Percentiles rank a stretch among this genome's conserved stretches.
phyloP scores from a whole-genome alignment of 78 protist species.

The Emiliania huxleyi region DNA sequence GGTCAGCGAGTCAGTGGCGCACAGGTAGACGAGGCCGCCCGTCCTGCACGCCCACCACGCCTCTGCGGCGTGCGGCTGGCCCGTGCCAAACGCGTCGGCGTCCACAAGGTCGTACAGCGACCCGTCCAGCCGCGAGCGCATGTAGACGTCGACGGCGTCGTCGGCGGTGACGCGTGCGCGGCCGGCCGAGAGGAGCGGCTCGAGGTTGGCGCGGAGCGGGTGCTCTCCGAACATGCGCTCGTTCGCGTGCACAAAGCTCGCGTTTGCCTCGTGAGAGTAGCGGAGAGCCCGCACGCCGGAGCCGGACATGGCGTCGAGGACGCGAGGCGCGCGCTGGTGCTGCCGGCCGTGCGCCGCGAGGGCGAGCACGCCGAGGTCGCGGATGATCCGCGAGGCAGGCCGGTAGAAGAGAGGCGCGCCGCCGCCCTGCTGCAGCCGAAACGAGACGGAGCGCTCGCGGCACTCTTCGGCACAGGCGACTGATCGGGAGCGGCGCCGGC shows the following conservation, averaged over 20 bases:
- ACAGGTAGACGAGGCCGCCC: not conserved
- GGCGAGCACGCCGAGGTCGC: not conserved
- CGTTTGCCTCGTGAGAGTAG: not conserved
- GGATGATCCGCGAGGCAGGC: not conserved
- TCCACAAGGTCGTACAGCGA: not conserved
- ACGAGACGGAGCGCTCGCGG: not conserved
- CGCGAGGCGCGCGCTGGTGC: not conserved
- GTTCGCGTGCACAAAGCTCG: not conserved
- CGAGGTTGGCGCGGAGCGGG: not conserved
- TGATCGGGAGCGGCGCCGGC: no score
- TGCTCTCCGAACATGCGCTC: not conserved
- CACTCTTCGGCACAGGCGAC: no score
- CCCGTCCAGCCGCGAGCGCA: not conserved
- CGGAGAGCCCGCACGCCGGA: not conserved
- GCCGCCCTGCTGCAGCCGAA: not conserved
- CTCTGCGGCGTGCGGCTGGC: not conserved
- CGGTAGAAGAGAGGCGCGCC: slow-evolving; percentile 4
- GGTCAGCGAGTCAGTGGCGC: not conserved
- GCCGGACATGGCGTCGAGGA: slow-evolving; percentile 1
- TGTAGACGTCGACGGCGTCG: not conserved
- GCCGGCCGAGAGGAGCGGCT: not conserved
- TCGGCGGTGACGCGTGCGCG: not conserved
- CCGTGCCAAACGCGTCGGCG: not conserved
- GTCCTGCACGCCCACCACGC: not conserved
- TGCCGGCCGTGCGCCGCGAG: not conserved